phyloP scores from a whole-genome alignment of 148 eudicot species.

The Vaccinium vitisidaea region DNA sequence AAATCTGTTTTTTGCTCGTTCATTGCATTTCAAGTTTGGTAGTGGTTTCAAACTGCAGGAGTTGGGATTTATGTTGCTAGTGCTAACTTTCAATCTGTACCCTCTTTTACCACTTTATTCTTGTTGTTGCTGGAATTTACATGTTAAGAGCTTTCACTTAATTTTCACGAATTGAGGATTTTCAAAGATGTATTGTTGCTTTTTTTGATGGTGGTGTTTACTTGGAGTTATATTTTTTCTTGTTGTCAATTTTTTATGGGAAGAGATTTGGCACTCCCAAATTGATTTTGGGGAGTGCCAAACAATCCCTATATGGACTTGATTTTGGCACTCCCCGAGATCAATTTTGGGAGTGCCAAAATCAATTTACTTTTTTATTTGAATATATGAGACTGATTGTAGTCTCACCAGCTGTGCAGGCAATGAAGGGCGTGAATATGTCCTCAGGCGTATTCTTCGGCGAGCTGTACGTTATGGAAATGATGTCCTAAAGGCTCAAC shows the following conservation, averaged over 20 bases:
- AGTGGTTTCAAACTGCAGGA: background rate
- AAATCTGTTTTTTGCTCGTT: background rate
- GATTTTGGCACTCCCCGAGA: too few relatives aligned
- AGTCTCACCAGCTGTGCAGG: constrained; percentile 43
- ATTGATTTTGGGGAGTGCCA: too few relatives aligned
- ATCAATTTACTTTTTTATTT: background rate
- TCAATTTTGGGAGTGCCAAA: too few relatives aligned
- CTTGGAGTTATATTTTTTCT: background rate
- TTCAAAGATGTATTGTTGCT: background rate
- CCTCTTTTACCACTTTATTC: background rate
- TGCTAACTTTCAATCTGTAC: background rate
- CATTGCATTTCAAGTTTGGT: background rate
- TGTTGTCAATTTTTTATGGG: background rate
- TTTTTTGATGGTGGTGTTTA: background rate
- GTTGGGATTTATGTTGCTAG: background rate
- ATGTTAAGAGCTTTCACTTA: background rate
- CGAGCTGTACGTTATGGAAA: constrained; percentile 97
- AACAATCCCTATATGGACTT: too few relatives aligned
- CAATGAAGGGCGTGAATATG: constrained; percentile 97
- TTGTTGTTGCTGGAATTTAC: background rate
- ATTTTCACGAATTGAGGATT: background rate
- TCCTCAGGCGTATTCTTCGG: constrained; percentile 90
- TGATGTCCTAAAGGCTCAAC: constrained; percentile 78
- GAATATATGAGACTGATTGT: background rate
- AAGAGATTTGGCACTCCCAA: too few relatives aligned